Base-by-base conservation (phyloP, 495 filamentous ascomycete species). In the Xylaria acuta region DNA sequence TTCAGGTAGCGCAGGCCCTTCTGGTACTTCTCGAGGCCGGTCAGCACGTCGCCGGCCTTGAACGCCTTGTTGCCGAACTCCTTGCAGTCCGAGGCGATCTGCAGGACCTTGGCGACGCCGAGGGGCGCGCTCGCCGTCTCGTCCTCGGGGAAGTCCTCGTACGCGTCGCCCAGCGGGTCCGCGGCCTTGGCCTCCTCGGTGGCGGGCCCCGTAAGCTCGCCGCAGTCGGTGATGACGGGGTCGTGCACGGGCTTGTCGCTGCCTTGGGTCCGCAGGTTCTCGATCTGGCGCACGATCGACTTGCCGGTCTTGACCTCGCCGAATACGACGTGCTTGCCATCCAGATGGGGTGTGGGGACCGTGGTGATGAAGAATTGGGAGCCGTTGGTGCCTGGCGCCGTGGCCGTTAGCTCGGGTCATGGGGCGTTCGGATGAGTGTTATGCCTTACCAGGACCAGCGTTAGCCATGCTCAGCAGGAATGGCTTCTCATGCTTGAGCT, bases 361-460 rank as follows among this genome's bases (percentile, higher is more conserved):
- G 97, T 98, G 43, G 96, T 99, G 71, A 98, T 84, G 87, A 99
- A 99, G 89, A 99, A 99, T 81, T 99, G 96, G 54, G 91, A 94
- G 73, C 96, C 96, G 80, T 99, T 99, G 82, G 96, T 98, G 69
- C 87, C 90, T 72, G 47, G 18, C 25, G 38, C 18, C n/a, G 0
- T 25, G 58, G 34, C 20, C 1, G 72, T 78, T 56, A 81, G 75
- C 41, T 64, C 18, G 27, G 32, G 53, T 18, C 40, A 25, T 30
- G 1, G 11, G 18, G 60, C 20, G 36, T 25, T 12, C 0, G n/a
- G 36, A n/a, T 45, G 11, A 7, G 60, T 43, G 49, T 22, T 67
- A 5, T 25, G 49, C 34, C 90, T 78, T 88, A 94, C 94, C 94
- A 58, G 95, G 94, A 59, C 96, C 96, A 72, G 96, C 95, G 82